Base-by-base conservation (phyloP, 768 basidiomycete species). In the Mycena crocata region DNA sequence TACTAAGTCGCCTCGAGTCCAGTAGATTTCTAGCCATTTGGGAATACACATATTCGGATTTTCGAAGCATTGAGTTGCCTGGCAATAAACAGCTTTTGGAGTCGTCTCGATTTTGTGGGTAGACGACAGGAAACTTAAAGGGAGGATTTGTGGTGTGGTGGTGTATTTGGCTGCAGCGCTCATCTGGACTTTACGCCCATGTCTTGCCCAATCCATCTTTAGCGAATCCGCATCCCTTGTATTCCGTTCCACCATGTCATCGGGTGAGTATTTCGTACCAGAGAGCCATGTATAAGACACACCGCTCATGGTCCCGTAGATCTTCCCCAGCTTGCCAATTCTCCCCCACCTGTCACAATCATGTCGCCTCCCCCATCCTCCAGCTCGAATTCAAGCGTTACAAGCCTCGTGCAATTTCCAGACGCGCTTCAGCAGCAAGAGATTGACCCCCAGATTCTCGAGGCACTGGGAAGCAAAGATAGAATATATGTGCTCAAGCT, bases 401-500 rank as follows among this genome's bases (percentile, higher is more conserved):
- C 60, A 24, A 70, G 62, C 67, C 50, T 70, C 39, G 23, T 61
- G n/a, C 59, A 62, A 30, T 26, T 28, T 12, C 65, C 66, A 39
- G 75, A 74, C 44, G 56, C 66, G 50, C 66, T 34, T 30, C 70
- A 32, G 55, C 71, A 64, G 45, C 69, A 48, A 35, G 92, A 92
- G 66, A 87, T 89, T 69, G 93, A 95, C 82, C 84, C 87, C 13
- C 90, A 91, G 78, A 93, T 95, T 72, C 73, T 95, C 72, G 93
- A 95, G 77, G 94, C 94, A 24, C 90, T 95, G 69, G 88, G 84
- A 78, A 90, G 90, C 85, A 95, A 95, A 82, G 94, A 95, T 78
- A 86, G 94, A 75, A 84, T 95, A 67, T 95, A 90, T 77, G 93
- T 95, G 50, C 82, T 95, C 73, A 94, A 92, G 83, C 86, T 95